Evolutionary conservation across 1,139 yeast species (phyloP).

Genomic region (Debaryomyces robertsiae): DNA sequence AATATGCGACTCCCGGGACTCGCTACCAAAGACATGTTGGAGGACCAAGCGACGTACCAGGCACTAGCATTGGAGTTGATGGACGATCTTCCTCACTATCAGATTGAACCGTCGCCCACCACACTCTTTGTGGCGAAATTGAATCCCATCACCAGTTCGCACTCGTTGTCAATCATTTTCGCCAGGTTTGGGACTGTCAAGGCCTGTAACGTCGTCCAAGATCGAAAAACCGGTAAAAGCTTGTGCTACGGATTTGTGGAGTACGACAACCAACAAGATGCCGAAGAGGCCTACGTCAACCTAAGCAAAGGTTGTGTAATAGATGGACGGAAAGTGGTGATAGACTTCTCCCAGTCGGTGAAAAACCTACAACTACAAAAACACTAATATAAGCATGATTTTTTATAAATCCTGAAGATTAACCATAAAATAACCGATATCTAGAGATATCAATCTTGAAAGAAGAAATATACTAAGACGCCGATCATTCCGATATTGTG

Average conservation of each 20-base stretch:
- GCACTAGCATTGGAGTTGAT: slow-evolving; percentile 65
- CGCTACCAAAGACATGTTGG: slow-evolving; percentile 8
- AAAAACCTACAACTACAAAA: slow-evolving; percentile 16
- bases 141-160: slow-evolving; percentile 59
- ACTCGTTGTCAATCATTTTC: slow-evolving; percentile 56
- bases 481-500: slow-evolving; percentile 7
- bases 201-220: slow-evolving; percentile 53
- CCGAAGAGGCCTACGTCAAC: slow-evolving; percentile 61
- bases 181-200: slow-evolving; percentile 59
- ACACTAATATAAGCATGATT: slow-evolving; percentile 17
- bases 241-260: slow-evolving; percentile 67
- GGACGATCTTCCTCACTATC: slow-evolving; percentile 65
- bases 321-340: slow-evolving; percentile 65
- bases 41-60: slow-evolving; percentile 16
- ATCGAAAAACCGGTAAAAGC: slow-evolving; percentile 44
- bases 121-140: slow-evolving; percentile 65
- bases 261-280: slow-evolving; percentile 46
- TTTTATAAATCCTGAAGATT: slow-evolving; percentile 11
- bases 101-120: slow-evolving; percentile 60
- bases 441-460: slow-evolving; percentile 6
- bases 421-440: slow-evolving; percentile 8
- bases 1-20: slow-evolving; percentile 14
- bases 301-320: slow-evolving; percentile 60
- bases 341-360: slow-evolving; percentile 67
- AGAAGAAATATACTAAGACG: slow-evolving; percentile 8